Evolutionary conservation across 371 early-diverging fungal species (phyloP).

Genomic region (Blakeslea trispora): DNA sequence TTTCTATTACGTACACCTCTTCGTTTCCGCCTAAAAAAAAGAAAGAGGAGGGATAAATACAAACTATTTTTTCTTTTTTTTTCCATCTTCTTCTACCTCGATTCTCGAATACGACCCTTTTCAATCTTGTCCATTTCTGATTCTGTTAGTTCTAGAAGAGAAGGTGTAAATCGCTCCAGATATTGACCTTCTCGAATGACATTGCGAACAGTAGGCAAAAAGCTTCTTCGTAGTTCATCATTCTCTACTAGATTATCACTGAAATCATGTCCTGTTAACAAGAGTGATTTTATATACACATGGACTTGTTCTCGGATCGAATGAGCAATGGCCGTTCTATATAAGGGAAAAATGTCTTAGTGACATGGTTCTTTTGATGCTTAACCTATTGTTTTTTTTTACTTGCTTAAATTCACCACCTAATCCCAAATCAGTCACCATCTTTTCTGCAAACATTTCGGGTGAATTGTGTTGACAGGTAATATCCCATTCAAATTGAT

Average conservation of each 20-base stretch:
- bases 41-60: background rate
- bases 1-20: slow-evolving; percentile 65
- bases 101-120: slow-evolving; percentile 73
- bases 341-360: background rate
- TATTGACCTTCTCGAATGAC: slow-evolving; percentile 54
- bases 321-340: slow-evolving; percentile 86
- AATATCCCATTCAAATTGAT: slow-evolving; percentile 96
- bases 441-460: slow-evolving; percentile 26
- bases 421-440: slow-evolving; percentile 64
- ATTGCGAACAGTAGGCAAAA: slow-evolving; percentile 64
- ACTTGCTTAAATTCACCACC: slow-evolving; percentile 79
- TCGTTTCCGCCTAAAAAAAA: slow-evolving; percentile 78
- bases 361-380: no score
- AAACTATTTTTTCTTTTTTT: no score
- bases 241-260: slow-evolving; percentile 67
- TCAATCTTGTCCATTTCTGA: slow-evolving; percentile 79
- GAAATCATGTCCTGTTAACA: slow-evolving; percentile 80
- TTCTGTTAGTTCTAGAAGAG: slow-evolving; percentile 68
- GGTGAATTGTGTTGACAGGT: slow-evolving; percentile 45
- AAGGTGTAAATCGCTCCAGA: slow-evolving; percentile 63
- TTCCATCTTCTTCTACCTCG: slow-evolving; percentile 28
- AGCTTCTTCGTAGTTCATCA: slow-evolving; percentile 68
- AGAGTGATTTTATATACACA: slow-evolving; percentile 76
- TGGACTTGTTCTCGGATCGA: slow-evolving; percentile 92
- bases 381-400: background rate